Evolutionary conservation across 208 protist genomes (phyloP), one percentile per base, ranked within the genome.

Genomic region (Crithidia thermophila): DNA sequence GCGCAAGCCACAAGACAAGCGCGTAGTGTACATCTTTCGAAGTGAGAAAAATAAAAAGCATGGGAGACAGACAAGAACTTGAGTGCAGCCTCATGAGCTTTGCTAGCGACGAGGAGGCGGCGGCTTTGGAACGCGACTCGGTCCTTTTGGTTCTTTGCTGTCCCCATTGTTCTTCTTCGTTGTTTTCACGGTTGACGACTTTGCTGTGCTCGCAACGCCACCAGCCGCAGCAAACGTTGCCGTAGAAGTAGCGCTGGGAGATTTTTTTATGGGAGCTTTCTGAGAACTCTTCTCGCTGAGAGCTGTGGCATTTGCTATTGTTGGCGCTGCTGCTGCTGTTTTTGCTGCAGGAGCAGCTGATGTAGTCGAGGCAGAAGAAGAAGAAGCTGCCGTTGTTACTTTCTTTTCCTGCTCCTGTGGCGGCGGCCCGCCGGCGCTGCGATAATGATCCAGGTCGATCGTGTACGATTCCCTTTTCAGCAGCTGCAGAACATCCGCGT

Each of bases 401-500:
- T 18, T 1, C 37, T 0, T 52, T 25, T 20, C 34, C 18, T 11
- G 14, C 14, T 25, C 11, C 23, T 9, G 49, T 28, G 3, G 20
- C 21, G 49, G 2, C 11, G 27, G 37, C 18, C n/a, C 40, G 30
- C 13, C 42, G 16, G 21, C 25, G 40, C 56, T 72, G 10, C 84
- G 64, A 51, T 90, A 90, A 18, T 57, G 58, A 50, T 82, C 55
- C 14, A 90, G 56, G 43, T 87, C 63, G 13, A 71, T 49, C 13
- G 59, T 55, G 33, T 70, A 51, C 5, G 68, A 66, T 62, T 94
- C 88, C 21, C 74, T 55, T 43, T 80, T 39, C 5, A 94, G 75
- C 25, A 91, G 58, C 43, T 52, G 33, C 21, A 94, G 75, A 33
- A 79, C 68, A 33, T 81, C 78, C 2, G 59, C 25, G 56, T 94